Percentiles rank a stretch among this genome's conserved stretches.
Evolutionary conservation across 2,329 filamentous ascomycete species (phyloP).

Genomic region (Aspergillus sp.): DNA sequence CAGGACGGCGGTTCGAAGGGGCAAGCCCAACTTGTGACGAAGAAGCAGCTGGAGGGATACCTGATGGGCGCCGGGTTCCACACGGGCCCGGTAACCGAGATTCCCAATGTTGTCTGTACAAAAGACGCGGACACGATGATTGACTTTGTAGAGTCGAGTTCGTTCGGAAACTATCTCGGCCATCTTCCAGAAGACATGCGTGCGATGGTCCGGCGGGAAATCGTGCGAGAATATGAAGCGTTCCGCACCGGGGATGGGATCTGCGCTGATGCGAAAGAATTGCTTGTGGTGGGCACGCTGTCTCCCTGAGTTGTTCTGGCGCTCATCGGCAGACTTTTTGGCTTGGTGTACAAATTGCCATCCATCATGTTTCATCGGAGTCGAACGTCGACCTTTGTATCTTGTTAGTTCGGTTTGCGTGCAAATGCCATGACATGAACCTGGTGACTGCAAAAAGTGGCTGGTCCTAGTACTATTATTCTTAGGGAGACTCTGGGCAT

Average conservation of each 20-base stretch:
- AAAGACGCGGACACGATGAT: background rate
- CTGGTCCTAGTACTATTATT: no score
- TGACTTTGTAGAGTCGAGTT: background rate
- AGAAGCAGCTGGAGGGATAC: background rate
- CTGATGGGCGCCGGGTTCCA: background rate
- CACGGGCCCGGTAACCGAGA: background rate
- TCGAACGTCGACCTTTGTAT: no score
- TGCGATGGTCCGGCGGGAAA: background rate
- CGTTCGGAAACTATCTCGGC: background rate
- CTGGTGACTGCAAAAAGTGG: no score
- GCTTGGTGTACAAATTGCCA: no score
- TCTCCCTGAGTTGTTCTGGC: no score
- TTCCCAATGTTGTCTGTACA: background rate
- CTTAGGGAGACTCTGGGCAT: no score
- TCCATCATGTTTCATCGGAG: no score
- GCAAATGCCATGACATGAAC: no score
- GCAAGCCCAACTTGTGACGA: background rate
- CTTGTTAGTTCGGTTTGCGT: no score
- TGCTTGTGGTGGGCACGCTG: background rate
- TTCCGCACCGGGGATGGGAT: background rate
- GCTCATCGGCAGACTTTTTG: no score
- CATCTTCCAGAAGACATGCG: background rate
- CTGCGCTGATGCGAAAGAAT: background rate
- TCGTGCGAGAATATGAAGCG: background rate
- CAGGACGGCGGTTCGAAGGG: background rate